phyloP scores from a whole-genome alignment of 2,329 filamentous ascomycete genomes.

The Calonectria fujianensis region DNA sequence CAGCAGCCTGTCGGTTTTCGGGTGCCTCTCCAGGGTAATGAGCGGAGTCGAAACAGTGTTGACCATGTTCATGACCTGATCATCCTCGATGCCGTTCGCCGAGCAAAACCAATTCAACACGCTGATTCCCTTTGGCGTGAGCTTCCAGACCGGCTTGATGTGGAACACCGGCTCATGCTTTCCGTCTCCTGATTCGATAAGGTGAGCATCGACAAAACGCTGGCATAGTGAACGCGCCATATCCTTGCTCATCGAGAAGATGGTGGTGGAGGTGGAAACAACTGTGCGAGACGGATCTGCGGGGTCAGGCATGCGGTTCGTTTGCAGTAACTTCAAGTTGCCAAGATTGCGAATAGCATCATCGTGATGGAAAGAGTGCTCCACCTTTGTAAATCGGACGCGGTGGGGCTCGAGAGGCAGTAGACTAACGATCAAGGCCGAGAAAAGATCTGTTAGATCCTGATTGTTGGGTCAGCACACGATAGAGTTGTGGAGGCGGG shows the following conservation, averaged over 20 bases:
- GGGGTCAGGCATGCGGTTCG: conserved; percentile 98
- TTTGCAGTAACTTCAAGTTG: conserved; percentile 97
- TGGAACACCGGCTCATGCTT: conserved; percentile 87
- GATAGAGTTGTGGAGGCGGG: background rate
- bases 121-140: conserved; percentile 96
- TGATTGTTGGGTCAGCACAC: conserved; percentile 60
- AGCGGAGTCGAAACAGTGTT: conserved; percentile 88
- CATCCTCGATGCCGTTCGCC: conserved; percentile 94
- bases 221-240: conserved; percentile 98
- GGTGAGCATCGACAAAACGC: conserved; percentile 93
- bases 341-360: conserved; percentile 98
- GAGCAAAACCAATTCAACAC: conserved; percentile 94
- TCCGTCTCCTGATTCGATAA: conserved; percentile 94
- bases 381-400: conserved; percentile 90
- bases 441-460: conserved; percentile 98
- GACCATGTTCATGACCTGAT: conserved; percentile 89
- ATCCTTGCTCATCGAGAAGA: conserved; percentile 98
- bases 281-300: conserved; percentile 96
- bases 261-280: conserved; percentile 97
- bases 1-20: conserved; percentile 88
- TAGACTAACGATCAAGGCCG: conserved; percentile 94
- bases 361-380: conserved; percentile 95
- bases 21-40: conserved; percentile 90
- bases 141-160: conserved; percentile 91
- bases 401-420: conserved; percentile 89